Evolutionary conservation across 1,284 basidiomycete species (phyloP).

Genomic region (Apiotrichum laibachii): DNA sequence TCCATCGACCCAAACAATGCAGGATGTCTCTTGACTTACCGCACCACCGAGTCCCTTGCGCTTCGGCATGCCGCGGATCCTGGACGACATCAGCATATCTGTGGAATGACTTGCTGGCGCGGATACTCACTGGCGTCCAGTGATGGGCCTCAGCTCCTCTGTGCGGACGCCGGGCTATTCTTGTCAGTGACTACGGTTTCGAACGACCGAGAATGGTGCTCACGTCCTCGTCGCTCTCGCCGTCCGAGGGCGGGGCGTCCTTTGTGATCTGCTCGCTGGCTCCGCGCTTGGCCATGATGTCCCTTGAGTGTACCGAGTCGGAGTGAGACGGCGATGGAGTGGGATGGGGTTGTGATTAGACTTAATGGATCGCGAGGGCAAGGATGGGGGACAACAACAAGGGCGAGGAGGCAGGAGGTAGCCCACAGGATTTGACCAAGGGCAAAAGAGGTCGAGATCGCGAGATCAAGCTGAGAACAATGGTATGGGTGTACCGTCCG

Average conservation of each 20-base stretch:
- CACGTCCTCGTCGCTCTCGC: conserved; percentile 52
- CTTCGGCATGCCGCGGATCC: conserved; percentile 52
- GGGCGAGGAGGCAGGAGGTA: not conserved
- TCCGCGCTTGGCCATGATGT: conserved; percentile 60
- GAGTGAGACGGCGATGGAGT: not conserved
- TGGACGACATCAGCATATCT: conserved; percentile 20
- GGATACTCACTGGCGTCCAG: conserved; percentile 40
- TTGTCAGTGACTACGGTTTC: conserved; percentile 8
- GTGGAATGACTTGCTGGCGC: not conserved
- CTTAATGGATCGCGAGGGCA: not conserved
- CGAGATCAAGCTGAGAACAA: too few species aligned
- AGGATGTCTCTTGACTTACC: not conserved
- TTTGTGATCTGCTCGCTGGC: conserved; percentile 70
- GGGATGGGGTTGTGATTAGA: not conserved
- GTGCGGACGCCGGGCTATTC: conserved; percentile 34
- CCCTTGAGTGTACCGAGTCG: not conserved
- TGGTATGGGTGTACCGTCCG: too few species aligned
- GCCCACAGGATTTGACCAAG: too few species aligned
- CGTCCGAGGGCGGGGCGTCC: conserved; percentile 53
- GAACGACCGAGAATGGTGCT: conserved; percentile 25
- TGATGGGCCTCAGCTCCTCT: conserved; percentile 37
- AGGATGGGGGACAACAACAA: not conserved
- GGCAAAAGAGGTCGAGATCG: too few species aligned
- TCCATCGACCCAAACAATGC: not conserved
- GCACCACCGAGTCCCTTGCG: conserved; percentile 32